Percentiles rank a stretch among this genome's conserved stretches.
These are phyloP conservation scores for Termitomyces sp. DNA, from an alignment of 768 basidiomycete genomes.

Conservation along the genomic window DNA sequence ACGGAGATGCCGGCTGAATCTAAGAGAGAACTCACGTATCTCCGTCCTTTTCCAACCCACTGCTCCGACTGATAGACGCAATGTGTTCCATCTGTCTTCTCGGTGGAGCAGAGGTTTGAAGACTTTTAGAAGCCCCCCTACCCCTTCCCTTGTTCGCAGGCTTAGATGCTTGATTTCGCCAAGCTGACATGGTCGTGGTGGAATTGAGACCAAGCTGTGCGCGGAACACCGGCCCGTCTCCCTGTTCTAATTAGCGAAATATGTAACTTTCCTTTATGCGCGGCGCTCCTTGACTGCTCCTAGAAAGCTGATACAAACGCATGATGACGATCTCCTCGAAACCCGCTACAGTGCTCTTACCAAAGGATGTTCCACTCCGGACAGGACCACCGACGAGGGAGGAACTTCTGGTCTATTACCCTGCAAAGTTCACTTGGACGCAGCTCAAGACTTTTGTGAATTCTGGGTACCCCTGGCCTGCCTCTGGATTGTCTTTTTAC, in stretches of 20 bases:
- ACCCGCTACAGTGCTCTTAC: slow-evolving; percentile 5
- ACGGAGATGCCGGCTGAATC: slow-evolving; percentile 2
- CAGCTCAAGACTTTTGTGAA: slow-evolving; percentile 76
- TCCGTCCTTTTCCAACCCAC: slow-evolving; percentile 70
- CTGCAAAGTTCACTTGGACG: slow-evolving; percentile 70
- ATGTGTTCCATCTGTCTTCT: slow-evolving; percentile 56
- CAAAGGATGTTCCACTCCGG: slow-evolving; percentile 33
- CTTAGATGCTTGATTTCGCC: slow-evolving; percentile 9
- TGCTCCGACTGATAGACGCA: slow-evolving; percentile 72
- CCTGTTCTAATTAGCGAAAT: neutral
- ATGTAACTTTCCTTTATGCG: neutral
- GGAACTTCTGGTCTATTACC: slow-evolving; percentile 66
- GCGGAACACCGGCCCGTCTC: neutral
- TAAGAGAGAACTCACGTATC: slow-evolving; percentile 54
- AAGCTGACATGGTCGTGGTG: slow-evolving; percentile 9
- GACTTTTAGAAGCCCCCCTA: neutral
- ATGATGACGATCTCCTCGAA: slow-evolving; percentile 8
- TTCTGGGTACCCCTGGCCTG: slow-evolving; percentile 51
- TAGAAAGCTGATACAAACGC: too few relatives aligned
- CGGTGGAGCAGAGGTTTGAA: neutral
- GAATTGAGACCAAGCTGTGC: neutral
- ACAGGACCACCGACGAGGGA: slow-evolving; percentile 66
- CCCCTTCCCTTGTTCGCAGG: slow-evolving; percentile 8
- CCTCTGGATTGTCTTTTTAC: neutral
- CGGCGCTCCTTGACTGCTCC: neutral